These are phyloP conservation scores for Colletotrichum godetiae DNA, from an alignment of 2,329 filamentous ascomycete genomes.

Conservation along the genomic window DNA sequence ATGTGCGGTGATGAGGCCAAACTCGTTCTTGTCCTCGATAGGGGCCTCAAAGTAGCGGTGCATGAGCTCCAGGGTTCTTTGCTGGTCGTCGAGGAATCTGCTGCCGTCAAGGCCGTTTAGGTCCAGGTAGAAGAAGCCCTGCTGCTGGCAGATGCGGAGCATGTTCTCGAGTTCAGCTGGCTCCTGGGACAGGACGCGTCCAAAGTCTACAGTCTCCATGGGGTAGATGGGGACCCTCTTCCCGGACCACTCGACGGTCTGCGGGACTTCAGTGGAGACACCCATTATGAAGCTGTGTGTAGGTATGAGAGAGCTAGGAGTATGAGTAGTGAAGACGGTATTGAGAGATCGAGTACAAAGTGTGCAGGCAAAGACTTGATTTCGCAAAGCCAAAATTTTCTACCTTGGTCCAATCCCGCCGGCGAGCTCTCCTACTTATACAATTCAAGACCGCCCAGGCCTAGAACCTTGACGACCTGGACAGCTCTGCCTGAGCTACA, in stretches of 20 bases:
- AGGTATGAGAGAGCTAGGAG: background rate
- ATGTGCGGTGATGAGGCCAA: conserved; percentile 64
- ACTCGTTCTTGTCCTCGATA: conserved; percentile 67
- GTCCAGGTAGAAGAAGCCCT: conserved; percentile 68
- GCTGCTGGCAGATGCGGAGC: conserved; percentile 58
- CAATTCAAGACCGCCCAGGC: background rate
- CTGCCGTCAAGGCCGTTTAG: conserved; percentile 64
- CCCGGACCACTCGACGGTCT: conserved; percentile 61
- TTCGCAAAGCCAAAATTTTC: background rate
- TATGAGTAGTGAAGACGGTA: background rate
- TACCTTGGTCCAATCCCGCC: background rate
- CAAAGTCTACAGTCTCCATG: conserved; percentile 65
- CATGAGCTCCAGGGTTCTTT: conserved; percentile 65
- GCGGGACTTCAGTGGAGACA: conserved; percentile 41
- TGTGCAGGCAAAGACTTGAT: background rate
- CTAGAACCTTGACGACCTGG: conserved; percentile 8
- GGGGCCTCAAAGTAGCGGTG: conserved; percentile 65
- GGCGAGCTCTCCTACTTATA: conserved; percentile 25
- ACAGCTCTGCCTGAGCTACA: background rate
- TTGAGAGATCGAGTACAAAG: background rate
- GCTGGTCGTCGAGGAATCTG: conserved; percentile 62
- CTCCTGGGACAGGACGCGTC: conserved; percentile 63
- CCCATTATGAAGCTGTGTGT: conserved; percentile 19
- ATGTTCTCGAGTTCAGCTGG: conserved; percentile 64
- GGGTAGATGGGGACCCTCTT: conserved; percentile 61